Evolutionary conservation across 192 early-diverging fungal genomes (phyloP).

Genomic region (Podila epicladia): DNA sequence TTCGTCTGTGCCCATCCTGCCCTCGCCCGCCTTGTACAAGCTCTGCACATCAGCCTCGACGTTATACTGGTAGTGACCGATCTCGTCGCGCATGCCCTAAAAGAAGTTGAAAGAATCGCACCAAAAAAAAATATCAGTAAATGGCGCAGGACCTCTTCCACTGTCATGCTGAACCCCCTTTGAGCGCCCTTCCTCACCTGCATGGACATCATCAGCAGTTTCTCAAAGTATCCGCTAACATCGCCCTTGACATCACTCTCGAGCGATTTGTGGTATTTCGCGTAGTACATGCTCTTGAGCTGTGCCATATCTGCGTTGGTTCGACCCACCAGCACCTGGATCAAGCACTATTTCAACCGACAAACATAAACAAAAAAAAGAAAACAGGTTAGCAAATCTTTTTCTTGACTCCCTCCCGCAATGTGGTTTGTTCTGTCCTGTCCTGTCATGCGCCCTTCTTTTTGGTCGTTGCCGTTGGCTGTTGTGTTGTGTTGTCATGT

Average conservation of each 20-base stretch:
- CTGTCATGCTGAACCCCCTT: background rate
- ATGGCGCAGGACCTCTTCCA: background rate
- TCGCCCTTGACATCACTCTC: slow-evolving; percentile 34
- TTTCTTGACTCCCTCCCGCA: no score
- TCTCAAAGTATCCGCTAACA: slow-evolving; percentile 47
- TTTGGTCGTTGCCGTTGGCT: no score
- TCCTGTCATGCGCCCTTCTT: no score
- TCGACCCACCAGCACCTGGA: slow-evolving; percentile 38
- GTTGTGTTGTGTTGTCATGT: no score
- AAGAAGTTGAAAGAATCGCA: background rate
- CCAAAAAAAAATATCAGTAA: background rate
- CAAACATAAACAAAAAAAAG: no score
- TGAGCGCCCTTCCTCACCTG: slow-evolving; percentile 14
- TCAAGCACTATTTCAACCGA: slow-evolving; percentile 25
- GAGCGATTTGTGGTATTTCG: slow-evolving; percentile 25
- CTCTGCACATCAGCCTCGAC: slow-evolving; percentile 37
- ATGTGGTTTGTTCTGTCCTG: background rate
- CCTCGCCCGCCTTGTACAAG: slow-evolving; percentile 48
- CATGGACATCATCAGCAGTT: slow-evolving; percentile 24
- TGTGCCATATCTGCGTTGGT: slow-evolving; percentile 47
- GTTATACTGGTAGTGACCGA: slow-evolving; percentile 37
- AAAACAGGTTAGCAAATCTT: background rate
- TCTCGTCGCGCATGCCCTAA: slow-evolving; percentile 42
- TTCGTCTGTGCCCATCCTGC: slow-evolving; percentile 41
- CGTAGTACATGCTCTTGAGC: slow-evolving; percentile 31